phyloP scores from a whole-genome alignment of 352 stramenopile species.

The Phytophthora sp. region DNA sequence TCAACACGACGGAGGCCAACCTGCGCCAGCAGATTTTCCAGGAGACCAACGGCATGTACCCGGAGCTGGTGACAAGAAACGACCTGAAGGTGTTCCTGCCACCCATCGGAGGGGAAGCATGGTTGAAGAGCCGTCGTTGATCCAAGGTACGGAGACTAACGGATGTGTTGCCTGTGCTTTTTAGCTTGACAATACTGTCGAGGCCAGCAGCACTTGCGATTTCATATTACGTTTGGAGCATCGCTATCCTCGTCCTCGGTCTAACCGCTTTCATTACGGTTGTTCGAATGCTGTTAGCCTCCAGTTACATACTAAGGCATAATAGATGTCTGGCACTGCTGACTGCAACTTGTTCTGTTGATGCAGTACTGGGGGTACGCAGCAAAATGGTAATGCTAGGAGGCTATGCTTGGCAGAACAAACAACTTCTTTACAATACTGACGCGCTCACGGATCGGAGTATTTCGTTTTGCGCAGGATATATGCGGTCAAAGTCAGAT shows the following conservation, averaged over 20 bases:
- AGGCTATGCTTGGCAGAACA: constrained; percentile 11
- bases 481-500: background rate
- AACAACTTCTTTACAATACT: constrained; percentile 9
- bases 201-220: constrained; percentile 6
- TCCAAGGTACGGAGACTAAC: constrained; percentile 4
- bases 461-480: constrained; percentile 16
- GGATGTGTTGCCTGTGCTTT: background rate
- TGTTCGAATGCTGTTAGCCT: background rate
- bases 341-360: constrained; percentile 10
- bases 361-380: constrained; percentile 5
- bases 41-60: constrained; percentile 99
- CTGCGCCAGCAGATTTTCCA: constrained; percentile 98
- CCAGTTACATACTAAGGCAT: background rate
- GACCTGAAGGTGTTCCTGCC: constrained; percentile 99
- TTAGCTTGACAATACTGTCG: constrained; percentile 84
- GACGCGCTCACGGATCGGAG: constrained; percentile 8
- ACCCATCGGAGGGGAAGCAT: constrained; percentile 94
- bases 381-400: constrained; percentile 9
- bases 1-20: constrained; percentile 96
- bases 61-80: constrained; percentile 97
- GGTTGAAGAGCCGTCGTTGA: background rate
- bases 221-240: constrained; percentile 25
- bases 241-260: constrained; percentile 9
- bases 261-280: background rate
- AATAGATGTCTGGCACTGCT: background rate